A percentile compares a stretch with the other conserved stretches of the same genome.
These are phyloP conservation scores for Lentinula sp. DNA, from an alignment of 768 basidiomycete genomes.

Conservation along the genomic window DNA sequence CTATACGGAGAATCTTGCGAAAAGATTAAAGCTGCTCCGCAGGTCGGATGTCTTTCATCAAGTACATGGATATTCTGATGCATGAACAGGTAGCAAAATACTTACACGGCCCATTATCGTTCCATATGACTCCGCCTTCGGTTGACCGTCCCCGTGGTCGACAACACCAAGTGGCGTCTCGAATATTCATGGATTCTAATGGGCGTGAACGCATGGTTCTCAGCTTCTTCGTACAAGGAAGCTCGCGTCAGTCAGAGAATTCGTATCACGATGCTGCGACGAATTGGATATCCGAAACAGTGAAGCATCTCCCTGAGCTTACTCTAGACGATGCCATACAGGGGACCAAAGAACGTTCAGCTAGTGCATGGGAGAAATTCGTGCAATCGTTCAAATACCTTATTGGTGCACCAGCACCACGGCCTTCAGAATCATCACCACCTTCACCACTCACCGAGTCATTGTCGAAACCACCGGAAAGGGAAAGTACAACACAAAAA, in stretches of 20 bases:
- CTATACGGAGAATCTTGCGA: slow-evolving; percentile 62
- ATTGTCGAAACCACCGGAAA: slow-evolving; percentile 23
- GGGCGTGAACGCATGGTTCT: slow-evolving; percentile 83
- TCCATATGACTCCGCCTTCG: slow-evolving; percentile 83
- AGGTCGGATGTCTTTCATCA: slow-evolving; percentile 25
- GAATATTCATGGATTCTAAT: slow-evolving; percentile 62
- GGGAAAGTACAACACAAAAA: slow-evolving; percentile 19
- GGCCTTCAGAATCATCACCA: slow-evolving; percentile 24
- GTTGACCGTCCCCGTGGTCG: slow-evolving; percentile 70
- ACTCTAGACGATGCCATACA: slow-evolving; percentile 49
- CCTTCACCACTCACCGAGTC: slow-evolving; percentile 15
- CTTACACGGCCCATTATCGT: slow-evolving; percentile 59
- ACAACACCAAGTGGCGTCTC: slow-evolving; percentile 75
- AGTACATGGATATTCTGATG: slow-evolving; percentile 1
- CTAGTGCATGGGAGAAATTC: slow-evolving; percentile 38
- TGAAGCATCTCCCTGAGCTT: slow-evolving; percentile 37
- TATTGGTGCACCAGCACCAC: slow-evolving; percentile 50
- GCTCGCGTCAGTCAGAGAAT: slow-evolving; percentile 23
- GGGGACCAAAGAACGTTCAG: slow-evolving; percentile 37
- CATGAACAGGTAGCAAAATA: slow-evolving; percentile 57
- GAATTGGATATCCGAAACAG: slow-evolving; percentile 36
- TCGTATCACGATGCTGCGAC: slow-evolving; percentile 36
- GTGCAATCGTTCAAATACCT: slow-evolving; percentile 66
- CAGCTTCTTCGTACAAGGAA: slow-evolving; percentile 74
- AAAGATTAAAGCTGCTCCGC: slow-evolving; percentile 39